phyloP scores from a whole-genome alignment of 1,284 basidiomycete genomes.

The Ganoderma sinense region DNA sequence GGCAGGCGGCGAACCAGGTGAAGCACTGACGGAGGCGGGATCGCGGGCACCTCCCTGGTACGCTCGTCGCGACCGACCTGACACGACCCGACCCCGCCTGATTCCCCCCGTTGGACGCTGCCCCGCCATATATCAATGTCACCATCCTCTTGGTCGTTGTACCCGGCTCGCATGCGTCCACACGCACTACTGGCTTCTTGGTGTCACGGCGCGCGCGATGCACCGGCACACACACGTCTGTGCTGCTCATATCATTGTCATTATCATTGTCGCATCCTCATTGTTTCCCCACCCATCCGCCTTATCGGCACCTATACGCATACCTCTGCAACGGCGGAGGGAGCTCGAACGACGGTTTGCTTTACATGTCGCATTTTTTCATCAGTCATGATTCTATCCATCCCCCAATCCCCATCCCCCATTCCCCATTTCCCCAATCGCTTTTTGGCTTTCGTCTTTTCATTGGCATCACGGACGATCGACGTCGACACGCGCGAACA shows the following conservation, averaged over 20 bases:
- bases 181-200: background rate
- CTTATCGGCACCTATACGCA: background rate
- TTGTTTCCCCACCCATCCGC: background rate
- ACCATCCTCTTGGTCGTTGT: background rate
- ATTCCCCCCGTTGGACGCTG: background rate
- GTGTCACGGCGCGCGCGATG: background rate
- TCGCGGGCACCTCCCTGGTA: background rate
- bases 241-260: background rate
- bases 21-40: conserved; percentile 28
- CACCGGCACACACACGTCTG: background rate
- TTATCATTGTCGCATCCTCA: background rate
- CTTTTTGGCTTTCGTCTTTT: background rate
- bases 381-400: background rate
- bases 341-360: background rate
- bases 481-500: background rate
- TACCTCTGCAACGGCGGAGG: background rate
- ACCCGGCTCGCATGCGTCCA: background rate
- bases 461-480: background rate
- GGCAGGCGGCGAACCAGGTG: conserved; percentile 33
- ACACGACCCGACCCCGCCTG: too few species aligned
- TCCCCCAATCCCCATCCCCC: background rate
- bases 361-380: background rate
- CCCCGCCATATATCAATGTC: background rate
- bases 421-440: background rate
- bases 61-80: too few species aligned